Percentiles rank a stretch among this genome's conserved stretches.
These are phyloP conservation scores for Ophidiomyces ophidiicola DNA, from an alignment of 2,329 filamentous ascomycete species.

Conservation along the genomic window DNA sequence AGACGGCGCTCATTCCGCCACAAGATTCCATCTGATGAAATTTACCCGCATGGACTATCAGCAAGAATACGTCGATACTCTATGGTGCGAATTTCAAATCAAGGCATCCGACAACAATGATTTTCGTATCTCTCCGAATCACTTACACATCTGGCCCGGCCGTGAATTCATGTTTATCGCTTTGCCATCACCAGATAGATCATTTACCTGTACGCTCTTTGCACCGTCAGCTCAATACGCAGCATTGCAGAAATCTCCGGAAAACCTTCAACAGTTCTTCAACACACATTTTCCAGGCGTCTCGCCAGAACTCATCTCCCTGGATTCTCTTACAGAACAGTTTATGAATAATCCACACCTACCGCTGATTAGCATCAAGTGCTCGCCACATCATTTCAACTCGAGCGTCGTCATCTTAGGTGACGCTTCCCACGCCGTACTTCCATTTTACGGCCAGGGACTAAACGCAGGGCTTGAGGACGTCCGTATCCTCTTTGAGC, in stretches of 20 bases:
- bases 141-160: constrained; percentile 95
- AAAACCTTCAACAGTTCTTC: constrained; percentile 73
- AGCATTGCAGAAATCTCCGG: constrained; percentile 51
- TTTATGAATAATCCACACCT: constrained; percentile 78
- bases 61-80: constrained; percentile 88
- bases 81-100: constrained; percentile 95
- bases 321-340: constrained; percentile 55
- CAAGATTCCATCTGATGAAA: constrained; percentile 93
- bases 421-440: constrained; percentile 93
- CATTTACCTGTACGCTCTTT: constrained; percentile 92
- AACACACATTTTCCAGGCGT: constrained; percentile 78
- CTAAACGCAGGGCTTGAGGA: constrained; percentile 97
- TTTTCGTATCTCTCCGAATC: constrained; percentile 78
- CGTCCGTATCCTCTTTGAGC: constrained; percentile 72
- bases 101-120: constrained; percentile 40
- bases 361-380: constrained; percentile 87
- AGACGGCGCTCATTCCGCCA: constrained; percentile 86
- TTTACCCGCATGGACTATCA: constrained; percentile 78
- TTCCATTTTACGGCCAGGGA: constrained; percentile 95
- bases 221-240: constrained; percentile 60
- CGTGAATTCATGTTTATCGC: constrained; percentile 97
- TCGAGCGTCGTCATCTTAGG: constrained; percentile 73
- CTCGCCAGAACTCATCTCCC: constrained; percentile 45
- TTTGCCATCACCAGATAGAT: constrained; percentile 74
- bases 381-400: constrained; percentile 70